phyloP scores from a whole-genome alignment of 2,329 filamentous ascomycete genomes.

The Fusarium sambucinum region DNA sequence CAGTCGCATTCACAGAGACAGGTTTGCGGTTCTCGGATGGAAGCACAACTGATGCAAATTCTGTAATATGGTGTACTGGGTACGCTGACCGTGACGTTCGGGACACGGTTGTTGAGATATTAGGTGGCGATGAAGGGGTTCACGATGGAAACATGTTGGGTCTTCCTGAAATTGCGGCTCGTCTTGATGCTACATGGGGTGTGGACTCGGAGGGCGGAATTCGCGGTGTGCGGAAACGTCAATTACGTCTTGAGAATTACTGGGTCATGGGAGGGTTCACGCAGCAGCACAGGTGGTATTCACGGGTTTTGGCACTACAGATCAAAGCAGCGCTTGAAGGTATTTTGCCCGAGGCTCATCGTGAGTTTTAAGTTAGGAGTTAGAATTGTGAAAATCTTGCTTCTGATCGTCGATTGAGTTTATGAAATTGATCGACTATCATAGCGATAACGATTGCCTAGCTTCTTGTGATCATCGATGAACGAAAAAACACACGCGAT shows the following conservation, averaged over 20 bases:
- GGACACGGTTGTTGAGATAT: neutral
- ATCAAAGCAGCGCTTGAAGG: constrained; percentile 33
- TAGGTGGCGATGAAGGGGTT: neutral
- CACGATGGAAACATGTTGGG: neutral
- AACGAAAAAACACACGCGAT: neutral
- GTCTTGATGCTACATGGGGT: constrained; percentile 29
- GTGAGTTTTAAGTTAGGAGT: neutral
- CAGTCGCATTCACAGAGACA: neutral
- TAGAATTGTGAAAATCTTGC: too few relatives aligned
- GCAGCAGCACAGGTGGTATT: constrained; percentile 37
- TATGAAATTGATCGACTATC: neutral
- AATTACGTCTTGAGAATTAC: constrained; percentile 27
- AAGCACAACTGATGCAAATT: constrained; percentile 7
- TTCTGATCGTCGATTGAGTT: neutral
- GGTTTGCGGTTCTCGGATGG: constrained; percentile 29
- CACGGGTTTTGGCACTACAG: constrained; percentile 30
- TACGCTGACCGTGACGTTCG: constrained; percentile 28
- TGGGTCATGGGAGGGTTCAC: constrained; percentile 36
- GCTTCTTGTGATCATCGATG: neutral
- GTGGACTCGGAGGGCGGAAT: constrained; percentile 34
- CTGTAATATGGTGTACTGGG: constrained; percentile 33
- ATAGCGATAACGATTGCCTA: neutral
- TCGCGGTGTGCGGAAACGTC: constrained; percentile 40
- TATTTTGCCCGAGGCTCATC: constrained; percentile 29
- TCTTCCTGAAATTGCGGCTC: constrained; percentile 3